A percentile compares a stretch with the other conserved stretches of the same genome.
phyloP scores from a whole-genome alignment of 2,329 filamentous ascomycete species.

The Talaromyces sp. region DNA sequence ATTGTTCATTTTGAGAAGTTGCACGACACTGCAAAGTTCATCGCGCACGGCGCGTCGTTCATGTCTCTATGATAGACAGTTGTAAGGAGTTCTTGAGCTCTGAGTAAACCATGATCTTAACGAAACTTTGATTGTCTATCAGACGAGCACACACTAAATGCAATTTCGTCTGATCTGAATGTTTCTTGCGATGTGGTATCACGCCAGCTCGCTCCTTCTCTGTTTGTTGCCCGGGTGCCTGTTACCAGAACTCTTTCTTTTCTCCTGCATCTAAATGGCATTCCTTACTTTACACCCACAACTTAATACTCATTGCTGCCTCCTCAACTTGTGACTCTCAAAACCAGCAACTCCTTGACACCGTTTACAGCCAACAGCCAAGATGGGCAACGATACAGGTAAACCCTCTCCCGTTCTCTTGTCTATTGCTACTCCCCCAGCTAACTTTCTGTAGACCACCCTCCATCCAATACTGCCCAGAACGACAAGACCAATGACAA shows the following conservation, averaged over 20 bases:
- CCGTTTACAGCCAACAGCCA: background rate
- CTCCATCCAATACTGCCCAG: background rate
- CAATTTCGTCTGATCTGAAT: no score
- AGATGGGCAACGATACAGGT: background rate
- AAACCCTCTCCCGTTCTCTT: background rate
- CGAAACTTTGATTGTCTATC: no score
- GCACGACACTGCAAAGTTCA: background rate
- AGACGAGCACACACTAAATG: no score
- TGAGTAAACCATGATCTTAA: background rate
- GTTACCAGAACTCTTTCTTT: no score
- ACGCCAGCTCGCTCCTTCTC: background rate
- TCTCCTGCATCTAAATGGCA: no score
- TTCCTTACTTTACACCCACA: background rate
- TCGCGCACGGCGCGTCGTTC: background rate
- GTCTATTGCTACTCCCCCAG: background rate
- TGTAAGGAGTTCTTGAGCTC: background rate
- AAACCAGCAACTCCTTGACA: background rate
- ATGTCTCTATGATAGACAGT: background rate
- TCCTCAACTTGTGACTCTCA: no score
- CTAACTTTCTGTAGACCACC: background rate
- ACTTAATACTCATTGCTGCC: no score
- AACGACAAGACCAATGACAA: background rate
- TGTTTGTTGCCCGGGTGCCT: background rate
- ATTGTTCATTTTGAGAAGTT: background rate
- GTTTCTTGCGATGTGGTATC: no score